Conservation (phyloP, 768 basidiomycete genomes). For the Boletus rufocinnamomeus region DNA sequence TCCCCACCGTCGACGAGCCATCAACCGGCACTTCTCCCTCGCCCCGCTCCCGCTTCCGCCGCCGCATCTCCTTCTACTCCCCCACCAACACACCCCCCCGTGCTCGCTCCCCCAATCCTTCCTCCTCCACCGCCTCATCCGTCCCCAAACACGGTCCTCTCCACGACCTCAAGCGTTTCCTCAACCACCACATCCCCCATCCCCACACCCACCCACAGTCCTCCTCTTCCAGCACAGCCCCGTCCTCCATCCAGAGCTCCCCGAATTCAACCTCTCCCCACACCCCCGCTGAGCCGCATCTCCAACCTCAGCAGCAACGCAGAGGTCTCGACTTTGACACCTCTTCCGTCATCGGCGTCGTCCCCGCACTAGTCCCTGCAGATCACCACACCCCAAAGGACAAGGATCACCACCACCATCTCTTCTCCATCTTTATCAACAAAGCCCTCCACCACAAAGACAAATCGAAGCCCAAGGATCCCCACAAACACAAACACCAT, state of each 20-base stretch:
- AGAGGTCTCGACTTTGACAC: slow-evolving; percentile 40
- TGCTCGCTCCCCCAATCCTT: slow-evolving; percentile 1
- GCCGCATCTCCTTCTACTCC: slow-evolving; percentile 32
- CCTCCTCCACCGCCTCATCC: slow-evolving; percentile 18
- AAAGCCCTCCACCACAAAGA: slow-evolving; percentile 37
- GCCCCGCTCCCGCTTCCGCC: slow-evolving; percentile 32
- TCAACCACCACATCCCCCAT: slow-evolving; percentile 87
- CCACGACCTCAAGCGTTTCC: slow-evolving; percentile 91
- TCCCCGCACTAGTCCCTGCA: slow-evolving; percentile 27
- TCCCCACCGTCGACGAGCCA: not conserved
- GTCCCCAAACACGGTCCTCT: slow-evolving; percentile 63
- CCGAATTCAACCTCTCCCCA: slow-evolving; percentile 28
- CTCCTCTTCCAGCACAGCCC: slow-evolving; percentile 23
- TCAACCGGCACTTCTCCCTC: slow-evolving; percentile 1
- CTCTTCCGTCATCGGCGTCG: slow-evolving; percentile 33
- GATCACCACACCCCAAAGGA: slow-evolving; percentile 25
- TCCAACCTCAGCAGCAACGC: slow-evolving; percentile 38
- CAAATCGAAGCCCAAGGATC: slow-evolving; percentile 23
- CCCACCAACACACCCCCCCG: slow-evolving; percentile 5
- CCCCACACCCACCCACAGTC: slow-evolving; percentile 31
- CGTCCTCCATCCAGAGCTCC: slow-evolving; percentile 31
- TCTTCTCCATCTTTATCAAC: slow-evolving; percentile 37
- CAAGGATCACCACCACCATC: slow-evolving; percentile 27
- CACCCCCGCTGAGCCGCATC: slow-evolving; percentile 34
- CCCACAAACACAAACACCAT: slow-evolving; percentile 10